Percentiles rank a stretch among this genome's conserved stretches.
Conservation (phyloP, 306 rosid species). For the Senna siamea region DNA sequence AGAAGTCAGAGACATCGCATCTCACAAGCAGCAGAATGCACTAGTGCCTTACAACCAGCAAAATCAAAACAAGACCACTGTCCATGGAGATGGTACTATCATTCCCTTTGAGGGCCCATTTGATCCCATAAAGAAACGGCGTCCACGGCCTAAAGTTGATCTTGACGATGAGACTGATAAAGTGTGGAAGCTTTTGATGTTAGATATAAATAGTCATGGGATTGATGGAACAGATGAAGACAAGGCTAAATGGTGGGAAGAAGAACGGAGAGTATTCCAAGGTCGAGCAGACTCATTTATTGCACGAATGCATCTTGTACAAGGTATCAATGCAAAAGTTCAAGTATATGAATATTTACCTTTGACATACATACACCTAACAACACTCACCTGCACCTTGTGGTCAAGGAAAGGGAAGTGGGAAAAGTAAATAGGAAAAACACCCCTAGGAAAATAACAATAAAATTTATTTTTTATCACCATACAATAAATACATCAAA, state of each 20-base stretch:
- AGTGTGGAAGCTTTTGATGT: conserved; percentile 94
- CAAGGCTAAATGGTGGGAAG: conserved; percentile 96
- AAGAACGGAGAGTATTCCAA: conserved; percentile 82
- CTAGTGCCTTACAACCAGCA: conserved; percentile 56
- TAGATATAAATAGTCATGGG: conserved; percentile 85
- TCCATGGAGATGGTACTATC: conserved; percentile 60
- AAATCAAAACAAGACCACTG: conserved; percentile 52
- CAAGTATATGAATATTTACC: conserved; percentile 21
- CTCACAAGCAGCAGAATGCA: conserved; percentile 51
- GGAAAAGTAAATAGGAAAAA: conserved; percentile 19
- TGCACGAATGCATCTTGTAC: conserved; percentile 98
- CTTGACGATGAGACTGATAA: conserved; percentile 89
- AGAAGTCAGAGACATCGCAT: conserved; percentile 52
- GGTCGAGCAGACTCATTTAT: conserved; percentile 97
- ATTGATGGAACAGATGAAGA: conserved; percentile 90
- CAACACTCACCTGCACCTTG: conserved; percentile 2
- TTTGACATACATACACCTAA: conserved; percentile 15
- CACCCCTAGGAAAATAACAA: not conserved
- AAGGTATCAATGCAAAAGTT: conserved; percentile 64
- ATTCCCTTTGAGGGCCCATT: conserved; percentile 57
- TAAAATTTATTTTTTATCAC: not conserved
- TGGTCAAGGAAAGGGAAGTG: conserved; percentile 9
- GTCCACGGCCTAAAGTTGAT: conserved; percentile 85
- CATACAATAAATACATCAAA: not conserved
- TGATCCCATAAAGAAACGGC: conserved; percentile 68